Evolutionary conservation across 345 rosid genomes (phyloP).

Genomic region (Salix dunnii): DNA sequence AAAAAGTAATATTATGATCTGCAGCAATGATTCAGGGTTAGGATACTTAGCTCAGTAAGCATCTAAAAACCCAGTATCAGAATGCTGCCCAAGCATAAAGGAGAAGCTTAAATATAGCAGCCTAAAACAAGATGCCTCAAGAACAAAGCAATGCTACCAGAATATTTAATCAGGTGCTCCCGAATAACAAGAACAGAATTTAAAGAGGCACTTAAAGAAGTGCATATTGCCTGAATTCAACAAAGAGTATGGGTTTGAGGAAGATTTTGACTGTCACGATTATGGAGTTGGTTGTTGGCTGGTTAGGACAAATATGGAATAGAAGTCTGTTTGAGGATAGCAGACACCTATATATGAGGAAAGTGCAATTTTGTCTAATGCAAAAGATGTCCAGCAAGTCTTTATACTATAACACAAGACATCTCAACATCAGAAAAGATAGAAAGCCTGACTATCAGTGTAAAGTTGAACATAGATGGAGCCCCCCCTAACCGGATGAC

Average conservation of each 20-base stretch:
- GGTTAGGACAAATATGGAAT: not conserved
- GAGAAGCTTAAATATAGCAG: not conserved
- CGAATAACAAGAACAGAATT: not conserved
- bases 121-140: not conserved
- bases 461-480: not conserved
- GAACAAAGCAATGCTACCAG: not conserved
- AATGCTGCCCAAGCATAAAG: not conserved
- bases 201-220: not conserved
- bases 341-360: not conserved
- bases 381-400: not conserved
- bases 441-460: not conserved
- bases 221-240: not conserved
- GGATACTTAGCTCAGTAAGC: not conserved
- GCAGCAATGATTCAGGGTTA: not conserved
- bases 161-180: no score
- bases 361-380: not conserved
- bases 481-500: no score
- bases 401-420: not conserved
- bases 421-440: not conserved
- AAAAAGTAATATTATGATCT: not conserved
- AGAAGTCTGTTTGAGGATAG: not conserved
- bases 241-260: not conserved
- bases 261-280: not conserved
- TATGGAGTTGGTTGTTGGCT: not conserved
- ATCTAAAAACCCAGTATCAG: not conserved